Percentiles rank a stretch among this genome's conserved stretches.
Conservation (phyloP, 2,329 filamentous ascomycete species). For the Diaporthe ilicicola region DNA sequence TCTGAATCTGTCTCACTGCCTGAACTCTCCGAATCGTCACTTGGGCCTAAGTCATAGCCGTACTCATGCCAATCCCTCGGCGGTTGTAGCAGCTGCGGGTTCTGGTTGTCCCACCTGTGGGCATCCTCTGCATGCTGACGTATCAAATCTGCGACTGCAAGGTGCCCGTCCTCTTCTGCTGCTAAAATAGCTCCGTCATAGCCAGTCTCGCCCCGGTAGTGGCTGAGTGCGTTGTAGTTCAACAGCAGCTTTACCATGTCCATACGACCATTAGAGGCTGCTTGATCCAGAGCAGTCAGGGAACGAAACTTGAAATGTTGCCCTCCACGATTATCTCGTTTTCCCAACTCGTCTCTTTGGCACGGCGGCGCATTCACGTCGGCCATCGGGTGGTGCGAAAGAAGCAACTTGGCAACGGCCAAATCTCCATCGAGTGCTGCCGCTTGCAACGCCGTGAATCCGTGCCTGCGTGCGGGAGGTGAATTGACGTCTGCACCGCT, state of each 20-base stretch:
- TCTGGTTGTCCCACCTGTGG: neutral
- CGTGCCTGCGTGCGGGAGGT: neutral
- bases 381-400: neutral
- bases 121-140: neutral
- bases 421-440: neutral
- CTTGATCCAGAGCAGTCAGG: neutral
- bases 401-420: neutral
- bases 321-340: no score
- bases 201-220: neutral
- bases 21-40: neutral
- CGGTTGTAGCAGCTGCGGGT: neutral
- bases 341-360: no score
- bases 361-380: neutral
- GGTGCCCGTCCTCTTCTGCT: neutral
- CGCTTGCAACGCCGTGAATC: neutral
- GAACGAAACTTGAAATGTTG: no score
- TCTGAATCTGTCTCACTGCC: neutral
- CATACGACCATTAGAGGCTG: neutral
- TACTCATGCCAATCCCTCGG: neutral
- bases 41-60: neutral
- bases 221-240: neutral
- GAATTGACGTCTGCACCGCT: neutral
- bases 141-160: conserved; percentile 1
- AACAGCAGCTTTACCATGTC: conserved; percentile 11
- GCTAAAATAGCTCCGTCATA: neutral